Evolutionary conservation across 2,329 filamentous ascomycete genomes (phyloP).

Genomic region (Trichoderma atroviride): DNA sequence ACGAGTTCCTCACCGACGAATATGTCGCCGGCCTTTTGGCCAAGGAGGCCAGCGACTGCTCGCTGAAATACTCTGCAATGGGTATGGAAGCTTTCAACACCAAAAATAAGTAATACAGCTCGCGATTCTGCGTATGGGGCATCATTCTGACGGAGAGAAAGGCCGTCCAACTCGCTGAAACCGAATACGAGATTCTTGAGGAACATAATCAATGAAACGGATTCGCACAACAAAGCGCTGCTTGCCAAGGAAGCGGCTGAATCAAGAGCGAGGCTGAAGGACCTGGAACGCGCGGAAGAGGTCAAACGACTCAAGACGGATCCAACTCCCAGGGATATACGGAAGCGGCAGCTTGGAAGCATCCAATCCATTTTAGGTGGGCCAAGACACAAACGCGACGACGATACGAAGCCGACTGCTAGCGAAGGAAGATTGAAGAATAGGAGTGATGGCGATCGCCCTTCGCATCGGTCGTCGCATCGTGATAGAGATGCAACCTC

Average conservation of each 20-base stretch:
- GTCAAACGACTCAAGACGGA: conserved; percentile 48
- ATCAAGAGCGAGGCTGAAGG: conserved; percentile 68
- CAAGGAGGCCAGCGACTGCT: conserved; percentile 75
- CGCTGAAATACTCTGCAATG: conserved; percentile 72
- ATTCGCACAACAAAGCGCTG: conserved; percentile 84
- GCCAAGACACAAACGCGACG: conserved; percentile 33
- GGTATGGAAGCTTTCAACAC: conserved; percentile 67
- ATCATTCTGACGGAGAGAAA: conserved; percentile 40
- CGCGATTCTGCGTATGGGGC: neutral
- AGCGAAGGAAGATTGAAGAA: conserved; percentile 27
- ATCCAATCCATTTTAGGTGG: conserved; percentile 62
- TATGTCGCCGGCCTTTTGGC: conserved; percentile 79
- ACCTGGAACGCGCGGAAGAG: conserved; percentile 56
- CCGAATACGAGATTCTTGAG: conserved; percentile 89
- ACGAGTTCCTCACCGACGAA: conserved; percentile 68
- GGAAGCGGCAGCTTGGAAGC: conserved; percentile 61
- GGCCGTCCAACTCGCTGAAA: conserved; percentile 71
- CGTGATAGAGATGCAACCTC: conserved; percentile 29
- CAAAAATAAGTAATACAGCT: conserved; percentile 49
- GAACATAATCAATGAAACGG: conserved; percentile 85
- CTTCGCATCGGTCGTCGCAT: conserved; percentile 20
- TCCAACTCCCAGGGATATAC: conserved; percentile 54
- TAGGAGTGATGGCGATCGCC: neutral
- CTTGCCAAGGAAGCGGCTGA: conserved; percentile 84
- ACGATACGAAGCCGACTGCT: conserved; percentile 31